A percentile compares a stretch with the other conserved stretches of the same genome.
Conservation (phyloP, 352 stramenopile genomes). For the Pythium phragmitis region DNA sequence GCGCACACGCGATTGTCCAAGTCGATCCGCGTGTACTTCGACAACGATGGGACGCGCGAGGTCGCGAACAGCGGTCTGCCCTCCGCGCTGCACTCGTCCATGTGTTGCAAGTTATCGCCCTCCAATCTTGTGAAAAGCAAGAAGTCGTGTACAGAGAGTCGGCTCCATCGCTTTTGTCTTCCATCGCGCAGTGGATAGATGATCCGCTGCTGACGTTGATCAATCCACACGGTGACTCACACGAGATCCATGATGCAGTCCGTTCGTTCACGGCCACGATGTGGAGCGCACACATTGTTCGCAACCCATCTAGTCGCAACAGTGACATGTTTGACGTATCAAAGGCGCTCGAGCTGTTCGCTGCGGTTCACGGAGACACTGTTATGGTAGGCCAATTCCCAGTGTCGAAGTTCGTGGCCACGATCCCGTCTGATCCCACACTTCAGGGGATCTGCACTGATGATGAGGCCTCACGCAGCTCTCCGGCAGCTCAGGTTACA, state of each 20-base stretch:
- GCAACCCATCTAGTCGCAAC: background rate
- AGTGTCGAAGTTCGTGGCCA: conserved; percentile 6
- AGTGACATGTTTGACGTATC: conserved; percentile 2
- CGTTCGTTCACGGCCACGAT: conserved; percentile 2
- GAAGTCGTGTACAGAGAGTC: conserved; percentile 39
- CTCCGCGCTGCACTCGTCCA: conserved; percentile 37
- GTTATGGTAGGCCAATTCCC: conserved; percentile 11
- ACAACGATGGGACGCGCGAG: conserved; percentile 35
- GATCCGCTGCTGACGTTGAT: conserved; percentile 17
- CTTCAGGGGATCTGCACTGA: background rate
- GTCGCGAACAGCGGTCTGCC: conserved; percentile 21
- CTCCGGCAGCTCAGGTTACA: background rate
- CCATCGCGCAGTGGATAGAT: conserved; percentile 34
- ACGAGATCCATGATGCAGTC: conserved; percentile 3
- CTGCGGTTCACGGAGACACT: conserved; percentile 4
- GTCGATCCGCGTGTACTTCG: conserved; percentile 34
- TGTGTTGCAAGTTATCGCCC: conserved; percentile 31
- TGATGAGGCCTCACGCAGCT: background rate
- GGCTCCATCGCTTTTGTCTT: conserved; percentile 34
- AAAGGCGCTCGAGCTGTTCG: conserved; percentile 19
- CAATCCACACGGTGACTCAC: conserved; percentile 2
- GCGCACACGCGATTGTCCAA: conserved; percentile 36
- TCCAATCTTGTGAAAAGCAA: conserved; percentile 26
- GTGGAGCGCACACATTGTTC: conserved; percentile 12
- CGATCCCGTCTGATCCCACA: background rate